Evolutionary conservation across 2,329 filamentous ascomycete genomes (phyloP).

Genomic region (Aureobasidium lini): DNA sequence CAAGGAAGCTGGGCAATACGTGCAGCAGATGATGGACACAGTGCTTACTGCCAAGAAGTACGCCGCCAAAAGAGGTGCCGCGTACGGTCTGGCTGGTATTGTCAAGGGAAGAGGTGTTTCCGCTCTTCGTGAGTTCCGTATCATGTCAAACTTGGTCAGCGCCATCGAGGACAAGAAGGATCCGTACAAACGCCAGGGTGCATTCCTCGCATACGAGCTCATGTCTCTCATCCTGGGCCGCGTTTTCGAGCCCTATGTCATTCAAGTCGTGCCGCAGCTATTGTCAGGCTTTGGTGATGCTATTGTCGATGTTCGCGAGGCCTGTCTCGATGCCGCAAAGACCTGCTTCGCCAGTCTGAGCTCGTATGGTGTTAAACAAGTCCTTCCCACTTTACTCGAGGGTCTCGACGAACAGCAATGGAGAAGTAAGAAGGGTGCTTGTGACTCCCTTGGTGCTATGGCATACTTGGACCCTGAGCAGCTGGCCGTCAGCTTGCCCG

Average conservation of each 20-base stretch:
- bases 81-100: slow-evolving; percentile 88
- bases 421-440: slow-evolving; percentile 97
- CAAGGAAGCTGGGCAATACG: slow-evolving; percentile 70
- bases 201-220: slow-evolving; percentile 83
- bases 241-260: slow-evolving; percentile 92
- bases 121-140: slow-evolving; percentile 73
- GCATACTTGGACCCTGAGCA: slow-evolving; percentile 96
- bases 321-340: slow-evolving; percentile 87
- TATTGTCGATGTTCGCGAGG: slow-evolving; percentile 82
- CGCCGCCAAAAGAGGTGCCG: slow-evolving; percentile 83
- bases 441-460: slow-evolving; percentile 94
- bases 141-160: slow-evolving; percentile 71
- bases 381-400: slow-evolving; percentile 82
- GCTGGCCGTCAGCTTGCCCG: slow-evolving; percentile 81
- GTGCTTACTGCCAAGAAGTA: slow-evolving; percentile 86
- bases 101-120: slow-evolving; percentile 81
- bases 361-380: slow-evolving; percentile 91
- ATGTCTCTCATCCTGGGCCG: slow-evolving; percentile 78
- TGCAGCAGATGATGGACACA: slow-evolving; percentile 71
- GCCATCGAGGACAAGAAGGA: slow-evolving; percentile 96
- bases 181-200: slow-evolving; percentile 76
- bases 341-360: slow-evolving; percentile 88
- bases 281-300: slow-evolving; percentile 83
- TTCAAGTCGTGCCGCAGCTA: slow-evolving; percentile 87
- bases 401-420: slow-evolving; percentile 93